Evolutionary conservation across 2,329 filamentous ascomycete genomes (phyloP).

Genomic region (Laburnicola sp.): DNA sequence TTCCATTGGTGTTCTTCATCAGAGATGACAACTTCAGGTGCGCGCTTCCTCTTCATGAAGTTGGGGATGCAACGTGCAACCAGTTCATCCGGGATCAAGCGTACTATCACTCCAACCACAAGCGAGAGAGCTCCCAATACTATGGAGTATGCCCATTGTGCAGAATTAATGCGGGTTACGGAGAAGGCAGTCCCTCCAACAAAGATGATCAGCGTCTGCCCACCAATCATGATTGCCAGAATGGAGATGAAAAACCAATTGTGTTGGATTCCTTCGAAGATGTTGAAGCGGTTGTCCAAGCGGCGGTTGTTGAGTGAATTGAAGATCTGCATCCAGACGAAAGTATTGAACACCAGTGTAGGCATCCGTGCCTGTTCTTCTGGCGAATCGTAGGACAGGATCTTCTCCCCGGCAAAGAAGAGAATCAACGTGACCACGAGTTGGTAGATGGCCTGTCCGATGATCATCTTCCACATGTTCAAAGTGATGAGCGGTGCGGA

Average conservation of each 20-base stretch:
- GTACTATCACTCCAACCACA: too few relatives aligned
- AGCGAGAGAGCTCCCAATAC: conserved; percentile 42
- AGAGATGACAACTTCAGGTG: too few relatives aligned
- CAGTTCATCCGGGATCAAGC: too few relatives aligned
- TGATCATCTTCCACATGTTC: conserved; percentile 68
- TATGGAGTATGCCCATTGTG: conserved; percentile 65
- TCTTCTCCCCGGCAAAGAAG: conserved; percentile 62
- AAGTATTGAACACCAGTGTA: conserved; percentile 70
- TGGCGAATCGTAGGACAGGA: conserved; percentile 57
- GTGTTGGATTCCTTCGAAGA: conserved; percentile 60
- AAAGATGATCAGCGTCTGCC: conserved; percentile 62
- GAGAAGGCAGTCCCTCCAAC: conserved; percentile 60
- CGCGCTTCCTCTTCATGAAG: too few relatives aligned
- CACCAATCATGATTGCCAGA: conserved; percentile 60
- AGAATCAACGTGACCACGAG: conserved; percentile 61
- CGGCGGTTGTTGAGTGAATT: conserved; percentile 69
- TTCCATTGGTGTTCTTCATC: too few relatives aligned
- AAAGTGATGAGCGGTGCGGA: conserved; percentile 77
- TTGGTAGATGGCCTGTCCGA: conserved; percentile 64
- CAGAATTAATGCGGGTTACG: conserved; percentile 52
- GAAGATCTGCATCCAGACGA: conserved; percentile 74
- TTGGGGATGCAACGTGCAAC: too few relatives aligned
- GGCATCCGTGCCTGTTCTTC: conserved; percentile 53
- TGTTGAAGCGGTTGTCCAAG: conserved; percentile 65
- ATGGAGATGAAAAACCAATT: conserved; percentile 64